phyloP scores from a whole-genome alignment of 2,329 filamentous ascomycete genomes.

The Sporothrix sp. region DNA sequence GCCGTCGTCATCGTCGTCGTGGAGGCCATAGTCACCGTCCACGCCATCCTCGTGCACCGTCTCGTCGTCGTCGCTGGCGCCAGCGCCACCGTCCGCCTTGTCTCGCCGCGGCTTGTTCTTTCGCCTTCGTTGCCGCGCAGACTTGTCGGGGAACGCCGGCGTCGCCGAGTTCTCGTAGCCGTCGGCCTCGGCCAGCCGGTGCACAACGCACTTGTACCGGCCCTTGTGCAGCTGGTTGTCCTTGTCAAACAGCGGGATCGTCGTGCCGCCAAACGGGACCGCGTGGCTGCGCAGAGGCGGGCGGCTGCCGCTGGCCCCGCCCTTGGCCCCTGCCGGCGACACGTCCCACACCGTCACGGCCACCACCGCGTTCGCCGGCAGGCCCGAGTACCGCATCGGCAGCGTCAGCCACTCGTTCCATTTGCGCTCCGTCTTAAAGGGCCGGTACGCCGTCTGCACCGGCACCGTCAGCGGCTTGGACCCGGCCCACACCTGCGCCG shows the following conservation, averaged over 20 bases:
- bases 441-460: constrained; percentile 84
- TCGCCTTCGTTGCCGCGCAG: constrained; percentile 29
- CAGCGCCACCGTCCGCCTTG: constrained; percentile 30
- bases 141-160: constrained; percentile 54
- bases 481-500: constrained; percentile 87
- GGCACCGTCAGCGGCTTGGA: constrained; percentile 91
- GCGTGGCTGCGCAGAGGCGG: constrained; percentile 62
- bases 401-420: constrained; percentile 96
- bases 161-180: constrained; percentile 73
- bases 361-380: constrained; percentile 72
- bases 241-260: constrained; percentile 80
- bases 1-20: constrained; percentile 26
- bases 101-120: constrained; percentile 31
- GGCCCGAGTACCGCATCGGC: constrained; percentile 72
- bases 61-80: constrained; percentile 29
- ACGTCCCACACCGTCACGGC: constrained; percentile 95
- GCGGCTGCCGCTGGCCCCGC: constrained; percentile 39
- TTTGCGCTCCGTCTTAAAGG: constrained; percentile 67
- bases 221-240: constrained; percentile 89
- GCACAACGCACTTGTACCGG: constrained; percentile 78
- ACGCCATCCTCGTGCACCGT: constrained; percentile 43
- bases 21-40: constrained; percentile 27
- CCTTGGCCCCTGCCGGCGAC: constrained; percentile 64
- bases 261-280: constrained; percentile 89
- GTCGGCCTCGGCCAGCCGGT: constrained; percentile 75